phyloP scores from a whole-genome alignment of 2,329 filamentous ascomycete species.

The Sclerotinia borealis region DNA sequence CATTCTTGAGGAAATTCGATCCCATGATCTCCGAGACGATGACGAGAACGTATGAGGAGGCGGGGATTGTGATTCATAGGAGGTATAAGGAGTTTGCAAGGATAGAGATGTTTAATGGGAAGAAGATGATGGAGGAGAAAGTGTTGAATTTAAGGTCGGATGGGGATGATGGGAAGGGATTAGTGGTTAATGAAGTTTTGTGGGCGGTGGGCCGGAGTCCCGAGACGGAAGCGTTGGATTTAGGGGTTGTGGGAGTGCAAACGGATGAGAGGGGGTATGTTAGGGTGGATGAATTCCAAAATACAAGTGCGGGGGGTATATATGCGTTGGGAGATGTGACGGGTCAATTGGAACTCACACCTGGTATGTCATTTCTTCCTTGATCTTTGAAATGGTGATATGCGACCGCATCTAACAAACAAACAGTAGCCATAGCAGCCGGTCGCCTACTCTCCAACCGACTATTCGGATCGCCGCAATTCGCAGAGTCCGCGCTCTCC shows the following conservation, averaged over 20 bases:
- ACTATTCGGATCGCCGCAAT: conserved; percentile 41
- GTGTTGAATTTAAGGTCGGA: conserved; percentile 37
- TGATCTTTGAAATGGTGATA: not conserved
- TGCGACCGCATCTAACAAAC: not conserved
- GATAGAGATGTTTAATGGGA: conserved; percentile 31
- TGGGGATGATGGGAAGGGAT: conserved; percentile 38
- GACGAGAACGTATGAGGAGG: conserved; percentile 44
- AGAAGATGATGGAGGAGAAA: conserved; percentile 36
- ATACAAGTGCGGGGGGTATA: conserved; percentile 40
- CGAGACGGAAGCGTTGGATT: conserved; percentile 38
- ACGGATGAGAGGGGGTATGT: conserved; percentile 37
- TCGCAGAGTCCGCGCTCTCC: conserved; percentile 39
- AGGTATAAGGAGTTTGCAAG: conserved; percentile 42
- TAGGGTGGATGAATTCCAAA: conserved; percentile 44
- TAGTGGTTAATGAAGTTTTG: conserved; percentile 43
- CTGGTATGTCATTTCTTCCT: conserved; percentile 33
- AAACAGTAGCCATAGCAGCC: conserved; percentile 44
- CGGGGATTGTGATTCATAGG: conserved; percentile 42
- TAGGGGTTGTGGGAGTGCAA: conserved; percentile 39
- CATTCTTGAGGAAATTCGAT: conserved; percentile 45
- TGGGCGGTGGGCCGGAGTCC: conserved; percentile 45
- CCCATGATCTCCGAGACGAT: conserved; percentile 47
- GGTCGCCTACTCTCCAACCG: conserved; percentile 44
- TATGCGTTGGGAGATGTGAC: conserved; percentile 47
- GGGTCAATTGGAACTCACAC: conserved; percentile 44